Evolutionary conservation across 106 monocot genomes (phyloP), one percentile per base, ranked within the genome.

Genomic region (Posidonia australis): DNA sequence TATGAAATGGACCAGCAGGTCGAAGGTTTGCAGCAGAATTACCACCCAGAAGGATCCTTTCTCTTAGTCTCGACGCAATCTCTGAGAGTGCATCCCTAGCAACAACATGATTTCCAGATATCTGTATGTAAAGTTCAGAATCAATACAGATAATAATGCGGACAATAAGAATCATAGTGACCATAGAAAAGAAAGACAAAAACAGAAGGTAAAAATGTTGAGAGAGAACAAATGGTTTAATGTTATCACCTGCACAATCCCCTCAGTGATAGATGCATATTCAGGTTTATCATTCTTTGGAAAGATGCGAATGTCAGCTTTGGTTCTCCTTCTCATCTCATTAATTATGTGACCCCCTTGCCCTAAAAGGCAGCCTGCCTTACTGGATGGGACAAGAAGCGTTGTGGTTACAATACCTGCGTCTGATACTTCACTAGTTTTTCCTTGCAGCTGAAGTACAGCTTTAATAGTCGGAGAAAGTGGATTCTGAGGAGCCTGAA

Each of bases 341-440:
- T 44, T 79, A 26, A 89, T 89, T 67, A 89, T 69, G 14, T 69
- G 66, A 18, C 89, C 89, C 54, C 89, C 79, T 73, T 89, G 76
- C 45, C 89, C 89, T 26, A 89, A 66, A 16, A 89, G 72, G 60
- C 89, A 89, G n/a, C 89, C 89, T 58, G 85, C 79, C 63, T 82
- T 84, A 56, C 68, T 72, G 28, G 89, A 82, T 18, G 84, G 77
- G 63, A 89, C 84, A 67, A 84, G 68, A 60, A 89, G 77, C 79
- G 74, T 79, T 51, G 84, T 89, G 7, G 77, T 82, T 21, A 89
- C 61, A 21, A 28, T 69, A 47, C 77, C 77, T 14, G 82, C 75
- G 31, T 80, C 84, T 72, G 89, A 64, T 1, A 58, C 36, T 51
- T 69, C 54, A 70, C 71, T 36, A 4, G 36, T 7, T 36, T 36